Evolutionary conservation across 2,329 filamentous ascomycete genomes (phyloP), one percentile per base, ranked within the genome.

Genomic region (Cytospora leucostoma): DNA sequence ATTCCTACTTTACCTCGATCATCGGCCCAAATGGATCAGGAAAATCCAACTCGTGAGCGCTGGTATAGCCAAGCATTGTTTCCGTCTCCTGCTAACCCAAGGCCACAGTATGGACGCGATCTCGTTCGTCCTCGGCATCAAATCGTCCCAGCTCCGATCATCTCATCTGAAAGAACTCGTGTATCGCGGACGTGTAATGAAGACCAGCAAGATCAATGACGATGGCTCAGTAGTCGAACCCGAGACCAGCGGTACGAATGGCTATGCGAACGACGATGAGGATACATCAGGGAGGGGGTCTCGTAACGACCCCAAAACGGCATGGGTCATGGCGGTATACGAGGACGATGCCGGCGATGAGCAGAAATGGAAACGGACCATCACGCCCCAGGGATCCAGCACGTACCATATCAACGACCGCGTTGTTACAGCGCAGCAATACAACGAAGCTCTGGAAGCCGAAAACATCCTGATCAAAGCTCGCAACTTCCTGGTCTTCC

Each of bases 21-120:
- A 98, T 99, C 73, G 95, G 96, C 7, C 95, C 95, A 75, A 99
- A 99, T 93, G 95, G 95, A 81, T 98, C 95, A 40, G 95, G 95
- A 68, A 99, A 99, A 78, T 99, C 95, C 21, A 99, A 99, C 76
- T 97, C 93, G 91, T 94, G 78, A 74, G 88, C 81, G 8, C 50
- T 68, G 21, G 3, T n/a, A 7, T 19, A 17, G 4, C n/a, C 15
- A 19, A 4, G 40, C 17, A 10, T 8, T 12, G n/a, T 11, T 5
- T 21, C 11, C 44, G n/a, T 44, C 15, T 8, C n/a, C 33, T 65
- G 67, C 71, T 73, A 59, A 75, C 66, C 27, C 49, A n/a, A 4
- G 13, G 19, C 52, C 37, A 62, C 55, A 96, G 92, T 65, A 99
- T 99, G 95, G 95, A 99, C 76, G 95, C 95, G 70, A 99, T 99